Base-by-base conservation (phyloP, 208 protist genomes). In the Wallacemonas sp. region DNA sequence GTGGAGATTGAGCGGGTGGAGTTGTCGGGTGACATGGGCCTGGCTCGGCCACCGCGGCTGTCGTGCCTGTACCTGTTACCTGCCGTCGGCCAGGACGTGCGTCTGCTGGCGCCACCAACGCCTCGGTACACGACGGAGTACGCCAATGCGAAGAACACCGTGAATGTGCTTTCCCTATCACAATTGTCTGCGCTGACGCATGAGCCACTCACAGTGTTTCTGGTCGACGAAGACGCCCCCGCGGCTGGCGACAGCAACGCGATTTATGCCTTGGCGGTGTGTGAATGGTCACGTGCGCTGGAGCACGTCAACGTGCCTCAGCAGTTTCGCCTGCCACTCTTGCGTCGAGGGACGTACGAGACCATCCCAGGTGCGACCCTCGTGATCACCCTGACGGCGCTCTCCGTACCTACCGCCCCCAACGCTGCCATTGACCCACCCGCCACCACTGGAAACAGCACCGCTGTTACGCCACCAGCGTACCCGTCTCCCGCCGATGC, bases 131-230 rank as follows among this genome's bases (percentile, higher is more conserved):
- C 85, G 15, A 82, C 78, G 55, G 73, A 75, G 27, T 96, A 90
- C 60, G 36, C 61, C 9, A 68, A 79, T 60, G 41, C 59, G 41
- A 62, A 70, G 9, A 86, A 69, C n/a, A 55, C 65, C 2, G 80
- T 91, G 53, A 65, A 77, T 9, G 62, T 93, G 12, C 24, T 15
- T 9, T 84, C 80, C 28, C 28, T 79, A 22, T 51, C 70, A 0
- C 66, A 88, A 41, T 59, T 88, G 42, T 66, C 81, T 1, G 66
- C 68, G 8, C 63, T 85, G 21, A 74, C 77, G 51, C 82, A 87
- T 0, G 85, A 90, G 66, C 87, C 86, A n/a, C 83, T 96, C 6
- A 82, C 84, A 15, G 49, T 96, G 12, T 94, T 93, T 70, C 81
- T 94, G 39, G 60, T 90, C 14, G 86, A 94, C 47, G 90, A 90